Base-by-base conservation (phyloP, 352 stramenopile genomes). In the Phytophthora multivora region DNA sequence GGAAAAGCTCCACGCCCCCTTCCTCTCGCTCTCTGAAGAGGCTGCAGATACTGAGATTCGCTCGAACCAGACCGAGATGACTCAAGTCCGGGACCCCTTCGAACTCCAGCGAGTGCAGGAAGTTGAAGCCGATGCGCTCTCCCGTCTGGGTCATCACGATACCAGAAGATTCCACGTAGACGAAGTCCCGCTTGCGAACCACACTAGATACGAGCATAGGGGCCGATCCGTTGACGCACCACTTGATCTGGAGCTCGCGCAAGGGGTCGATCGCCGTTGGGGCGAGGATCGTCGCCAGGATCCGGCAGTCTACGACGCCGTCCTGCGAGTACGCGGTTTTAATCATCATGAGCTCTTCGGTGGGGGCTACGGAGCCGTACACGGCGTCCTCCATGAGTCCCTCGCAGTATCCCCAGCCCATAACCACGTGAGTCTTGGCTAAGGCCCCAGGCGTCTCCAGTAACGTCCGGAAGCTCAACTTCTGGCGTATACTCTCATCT, bases 321-420 rank as follows among this genome's bases (percentile, higher is more conserved):
- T 84, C 79, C n/a, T 68, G 60, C 10, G 73, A 57, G 67, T 88
- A 88, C 30, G 73, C 67, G 10, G 73, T 77, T 48, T 79, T 77
- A 63, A 84, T 69, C 47, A 69, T 75, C 73, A 84, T 80, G 40
- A 73, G 64, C 23, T 83, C 79, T 23, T 75, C 59, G 25, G 71
- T 79, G 7, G 73, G 66, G 8, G 69, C 73, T 31, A 81, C 67
- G 36, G 67, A 69, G 42, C 79, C 79, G 58, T 88, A 88, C 47
- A 86, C 77, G 28, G 75, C 70, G 52, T 88, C 79, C 46, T 83
- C 69, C 48, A 88, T 74, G 60, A 68, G 64, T 12, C 61, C 66
- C 11, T 74, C 60, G 30, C 66, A 74, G 42, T 71, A 51, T n/a
- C 66, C 66, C n/a, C 71, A 47, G 2, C 66, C 60, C 66, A 74